phyloP scores from a whole-genome alignment of 176 grass and related monocot species.

The Phoenix dactylifera region DNA sequence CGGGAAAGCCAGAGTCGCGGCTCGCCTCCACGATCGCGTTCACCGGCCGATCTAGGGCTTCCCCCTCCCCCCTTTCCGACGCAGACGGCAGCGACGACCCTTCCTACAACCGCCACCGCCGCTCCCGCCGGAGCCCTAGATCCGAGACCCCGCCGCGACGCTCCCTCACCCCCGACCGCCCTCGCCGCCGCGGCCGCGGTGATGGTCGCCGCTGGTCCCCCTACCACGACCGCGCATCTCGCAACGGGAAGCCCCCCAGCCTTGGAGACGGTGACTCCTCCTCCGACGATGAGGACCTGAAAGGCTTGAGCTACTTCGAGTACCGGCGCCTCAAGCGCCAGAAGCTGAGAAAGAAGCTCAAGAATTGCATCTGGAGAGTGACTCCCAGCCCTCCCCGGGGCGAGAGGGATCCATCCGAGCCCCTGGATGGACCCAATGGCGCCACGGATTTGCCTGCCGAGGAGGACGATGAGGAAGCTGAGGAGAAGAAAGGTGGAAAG shows the following conservation, averaged over 20 bases:
- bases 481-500: constrained; percentile 14
- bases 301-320: constrained; percentile 76
- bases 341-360: constrained; percentile 59
- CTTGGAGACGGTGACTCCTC: constrained; percentile 12
- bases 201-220: not conserved
- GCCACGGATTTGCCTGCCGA: not conserved
- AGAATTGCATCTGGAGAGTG: constrained; percentile 69
- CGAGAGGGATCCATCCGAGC: constrained; percentile 27
- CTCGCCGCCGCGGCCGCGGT: not conserved
- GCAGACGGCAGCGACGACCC: too few relatives aligned
- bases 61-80: constrained; percentile 13
- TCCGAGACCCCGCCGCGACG: not conserved
- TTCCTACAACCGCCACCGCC: constrained; percentile 1
- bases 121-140: constrained; percentile 8
- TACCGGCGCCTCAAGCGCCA: constrained; percentile 78
- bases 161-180: constrained; percentile 28
- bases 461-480: constrained; percentile 20
- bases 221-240: constrained; percentile 25
- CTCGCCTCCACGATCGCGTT: constrained; percentile 58
- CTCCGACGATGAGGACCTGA: constrained; percentile 44
- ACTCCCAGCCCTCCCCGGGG: constrained; percentile 60
- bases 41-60: constrained; percentile 57
- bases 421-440: constrained; percentile 16
- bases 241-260: constrained; percentile 11
- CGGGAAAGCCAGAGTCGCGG: constrained; percentile 21